A percentile compares a stretch with the other conserved stretches of the same genome.
phyloP scores from a whole-genome alignment of 1,139 yeast genomes.

The Eremothecium cymbalariae region DNA sequence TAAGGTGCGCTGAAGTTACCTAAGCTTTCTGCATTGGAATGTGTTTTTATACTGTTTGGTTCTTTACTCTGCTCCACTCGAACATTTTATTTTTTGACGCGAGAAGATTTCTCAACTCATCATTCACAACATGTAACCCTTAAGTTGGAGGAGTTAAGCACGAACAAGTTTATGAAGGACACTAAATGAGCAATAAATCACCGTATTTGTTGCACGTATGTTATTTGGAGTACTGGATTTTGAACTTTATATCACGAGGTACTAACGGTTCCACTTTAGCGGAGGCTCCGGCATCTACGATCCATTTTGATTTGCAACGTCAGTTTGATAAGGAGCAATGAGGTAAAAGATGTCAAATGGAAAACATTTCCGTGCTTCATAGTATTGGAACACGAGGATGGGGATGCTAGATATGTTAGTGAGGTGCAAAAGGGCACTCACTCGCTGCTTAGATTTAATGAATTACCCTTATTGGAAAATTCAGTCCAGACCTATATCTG shows the following conservation, averaged over 20 bases:
- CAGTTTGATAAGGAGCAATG: constrained; percentile 10
- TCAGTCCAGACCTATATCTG: constrained; percentile 13
- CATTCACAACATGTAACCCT: no score
- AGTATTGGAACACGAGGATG: constrained; percentile 18
- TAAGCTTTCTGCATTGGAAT: no score
- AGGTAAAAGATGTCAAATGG: constrained; percentile 1
- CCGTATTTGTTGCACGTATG: constrained; percentile 6
- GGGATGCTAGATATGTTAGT: constrained; percentile 22
- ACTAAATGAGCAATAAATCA: constrained; percentile 3
- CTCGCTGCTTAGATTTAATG: constrained; percentile 21
- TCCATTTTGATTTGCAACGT: constrained; percentile 19
- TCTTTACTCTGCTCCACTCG: no score
- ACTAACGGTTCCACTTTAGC: constrained; percentile 4
- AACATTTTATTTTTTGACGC: no score
- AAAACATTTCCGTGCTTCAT: constrained; percentile 17
- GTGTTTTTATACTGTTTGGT: no score
- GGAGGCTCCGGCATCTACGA: constrained; percentile 25
- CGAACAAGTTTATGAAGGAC: no score
- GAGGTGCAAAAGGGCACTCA: constrained; percentile 20
- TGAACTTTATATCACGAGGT: no score
- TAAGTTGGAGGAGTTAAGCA: no score
- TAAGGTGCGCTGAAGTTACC: no score
- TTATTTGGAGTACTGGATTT: background rate
- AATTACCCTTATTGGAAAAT: constrained; percentile 16
- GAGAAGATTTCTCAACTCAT: no score